phyloP scores from a whole-genome alignment of 2,329 filamentous ascomycete species.

The Exophiala calicioides region DNA sequence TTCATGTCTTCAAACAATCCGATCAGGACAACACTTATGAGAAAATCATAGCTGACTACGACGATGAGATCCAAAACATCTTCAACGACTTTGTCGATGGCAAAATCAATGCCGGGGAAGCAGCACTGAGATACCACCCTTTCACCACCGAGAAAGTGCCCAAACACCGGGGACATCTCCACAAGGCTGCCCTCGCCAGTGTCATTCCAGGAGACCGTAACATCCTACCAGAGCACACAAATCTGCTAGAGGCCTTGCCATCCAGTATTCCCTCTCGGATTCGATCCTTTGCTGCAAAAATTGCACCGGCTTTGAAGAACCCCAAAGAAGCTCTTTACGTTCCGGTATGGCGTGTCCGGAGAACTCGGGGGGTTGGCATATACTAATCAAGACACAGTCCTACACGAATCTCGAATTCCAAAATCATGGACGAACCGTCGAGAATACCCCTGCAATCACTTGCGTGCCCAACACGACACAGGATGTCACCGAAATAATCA shows the following conservation, averaged over 20 bases:
- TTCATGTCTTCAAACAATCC: conserved; percentile 23
- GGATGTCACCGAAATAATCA: conserved; percentile 25
- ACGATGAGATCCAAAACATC: conserved; percentile 20
- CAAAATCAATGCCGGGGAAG: conserved; percentile 23
- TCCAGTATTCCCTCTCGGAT: conserved; percentile 25
- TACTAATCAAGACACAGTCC: conserved; percentile 11
- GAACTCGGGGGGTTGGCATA: not conserved
- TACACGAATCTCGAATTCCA: conserved; percentile 25
- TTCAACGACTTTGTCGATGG: conserved; percentile 28
- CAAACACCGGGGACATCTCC: conserved; percentile 12
- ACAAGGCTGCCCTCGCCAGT: conserved; percentile 12
- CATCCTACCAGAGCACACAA: conserved; percentile 15
- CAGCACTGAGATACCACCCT: conserved; percentile 17
- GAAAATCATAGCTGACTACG: conserved; percentile 23
- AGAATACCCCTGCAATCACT: conserved; percentile 20
- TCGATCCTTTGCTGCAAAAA: conserved; percentile 15
- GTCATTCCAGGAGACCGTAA: conserved; percentile 15
- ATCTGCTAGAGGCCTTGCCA: conserved; percentile 17
- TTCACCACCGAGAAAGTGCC: conserved; percentile 11
- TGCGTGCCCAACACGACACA: conserved; percentile 25
- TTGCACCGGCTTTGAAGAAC: conserved; percentile 18
- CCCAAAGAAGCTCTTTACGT: conserved; percentile 23
- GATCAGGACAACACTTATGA: conserved; percentile 24
- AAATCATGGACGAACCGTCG: conserved; percentile 22
- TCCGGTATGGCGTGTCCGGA: conserved; percentile 12